Percentiles rank a stretch among this genome's conserved stretches.
These are phyloP conservation scores for Biscogniauxia sp. DNA, from an alignment of 2,329 filamentous ascomycete genomes.

Conservation along the genomic window DNA sequence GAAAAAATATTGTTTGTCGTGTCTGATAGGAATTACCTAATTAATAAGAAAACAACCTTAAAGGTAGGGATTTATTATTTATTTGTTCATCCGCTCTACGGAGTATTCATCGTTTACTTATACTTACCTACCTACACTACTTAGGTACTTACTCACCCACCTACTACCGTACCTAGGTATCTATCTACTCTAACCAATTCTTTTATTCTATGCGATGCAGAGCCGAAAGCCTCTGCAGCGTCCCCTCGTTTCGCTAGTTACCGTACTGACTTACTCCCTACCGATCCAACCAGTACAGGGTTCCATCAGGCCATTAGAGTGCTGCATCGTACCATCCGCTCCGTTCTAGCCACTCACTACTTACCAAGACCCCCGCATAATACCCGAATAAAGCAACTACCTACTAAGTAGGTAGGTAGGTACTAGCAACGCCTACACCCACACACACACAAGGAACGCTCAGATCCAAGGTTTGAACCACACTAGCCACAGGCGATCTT, in stretches of 20 bases:
- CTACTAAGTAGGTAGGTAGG: too few species aligned
- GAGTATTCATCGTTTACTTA: too few species aligned
- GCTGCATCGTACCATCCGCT: conserved; percentile 14
- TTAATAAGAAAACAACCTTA: background rate
- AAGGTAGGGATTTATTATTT: too few species aligned
- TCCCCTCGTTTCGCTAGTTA: background rate
- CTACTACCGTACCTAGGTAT: too few species aligned
- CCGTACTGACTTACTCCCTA: background rate
- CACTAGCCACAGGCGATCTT: conserved; percentile 1
- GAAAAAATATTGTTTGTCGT: too few species aligned
- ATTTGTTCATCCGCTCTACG: too few species aligned
- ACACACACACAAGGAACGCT: background rate
- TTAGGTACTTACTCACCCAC: too few species aligned
- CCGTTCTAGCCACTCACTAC: conserved; percentile 4
- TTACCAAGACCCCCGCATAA: conserved; percentile 2
- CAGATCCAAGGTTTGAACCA: background rate
- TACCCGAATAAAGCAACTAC: background rate
- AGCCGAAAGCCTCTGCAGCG: background rate
- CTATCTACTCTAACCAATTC: background rate
- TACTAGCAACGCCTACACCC: too few species aligned
- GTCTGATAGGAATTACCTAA: too few species aligned
- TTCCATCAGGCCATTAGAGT: conserved; percentile 4
- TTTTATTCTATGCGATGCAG: background rate
- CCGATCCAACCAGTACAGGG: background rate
- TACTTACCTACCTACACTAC: too few species aligned